Evolutionary conservation across 805 yeast genomes (phyloP), one percentile per base, ranked within the genome.

Genomic region (Babjeviella inositovora): DNA sequence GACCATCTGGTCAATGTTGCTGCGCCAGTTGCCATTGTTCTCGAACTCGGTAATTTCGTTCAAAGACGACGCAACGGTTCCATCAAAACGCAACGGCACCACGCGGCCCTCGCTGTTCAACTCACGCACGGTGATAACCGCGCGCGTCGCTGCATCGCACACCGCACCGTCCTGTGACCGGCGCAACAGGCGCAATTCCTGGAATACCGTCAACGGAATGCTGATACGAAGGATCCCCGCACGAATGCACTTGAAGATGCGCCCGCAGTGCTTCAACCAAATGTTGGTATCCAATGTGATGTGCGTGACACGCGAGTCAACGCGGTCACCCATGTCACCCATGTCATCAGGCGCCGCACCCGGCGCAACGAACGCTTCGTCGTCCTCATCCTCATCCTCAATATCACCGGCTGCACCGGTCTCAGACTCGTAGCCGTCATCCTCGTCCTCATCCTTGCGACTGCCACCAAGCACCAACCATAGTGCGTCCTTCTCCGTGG

Each of bases 241-340:
- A 15, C 72, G 56, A 8, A 74, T 62, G 34, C 80, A 67, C 40
- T 77, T 77, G 47, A 60, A 77, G 11, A 77, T 54, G 30, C 74
- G 59, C 2, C 87, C 92, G 41, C 84, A 75, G 37, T 75, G 85
- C 35, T 76, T 73, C 32, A 77, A 49, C 85, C 87, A 77, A 27
- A 75, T 67, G 32, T 79, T 76, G 2, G 90, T 76, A 44, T 77
- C 92, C 27, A 77, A 50, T 1, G 80, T 64, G 25, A 75, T 57
- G 34, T 57, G 58, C 1, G 80, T 70, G 12, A 65, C 38, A 10
- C 58, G 41, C 8, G 65, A 58, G 39, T 70, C 77, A 58, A 70
- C 67, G 19, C 57, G 45, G 22, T 60, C 62, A 4, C 74, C 71
- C 17, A 70, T 43, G 37, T 68, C 56, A 6, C 76, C 76, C 30